Percentiles rank a stretch among this genome's conserved stretches.
Conservation (phyloP, 2,329 filamentous ascomycete species). For the Xylariaceae sp. region DNA sequence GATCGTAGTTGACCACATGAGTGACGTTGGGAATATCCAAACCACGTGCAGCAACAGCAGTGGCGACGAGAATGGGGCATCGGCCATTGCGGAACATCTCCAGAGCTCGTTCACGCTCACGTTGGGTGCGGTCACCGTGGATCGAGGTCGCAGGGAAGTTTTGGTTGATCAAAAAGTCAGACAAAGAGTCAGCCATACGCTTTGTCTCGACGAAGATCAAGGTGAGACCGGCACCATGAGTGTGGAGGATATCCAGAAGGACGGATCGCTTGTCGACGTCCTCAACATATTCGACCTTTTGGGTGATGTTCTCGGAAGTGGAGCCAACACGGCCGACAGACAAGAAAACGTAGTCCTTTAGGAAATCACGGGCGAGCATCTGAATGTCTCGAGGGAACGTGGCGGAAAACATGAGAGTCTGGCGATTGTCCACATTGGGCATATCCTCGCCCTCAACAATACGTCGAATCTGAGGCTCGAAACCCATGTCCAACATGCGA, state of each 20-base stretch:
- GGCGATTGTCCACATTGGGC: slow-evolving; percentile 76
- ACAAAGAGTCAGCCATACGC: slow-evolving; percentile 97
- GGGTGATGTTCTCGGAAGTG: slow-evolving; percentile 99
- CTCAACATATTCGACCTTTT: slow-evolving; percentile 97
- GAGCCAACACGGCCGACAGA: slow-evolving; percentile 98
- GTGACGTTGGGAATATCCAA: slow-evolving; percentile 95
- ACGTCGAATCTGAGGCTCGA: slow-evolving; percentile 98
- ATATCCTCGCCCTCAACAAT: slow-evolving; percentile 99
- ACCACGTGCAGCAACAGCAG: slow-evolving; percentile 87
- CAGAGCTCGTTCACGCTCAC: slow-evolving; percentile 94
- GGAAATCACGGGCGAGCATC: slow-evolving; percentile 96
- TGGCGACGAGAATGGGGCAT: slow-evolving; percentile 95
- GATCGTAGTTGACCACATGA: slow-evolving; percentile 98
- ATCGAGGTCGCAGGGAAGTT: slow-evolving; percentile 98
- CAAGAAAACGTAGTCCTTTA: slow-evolving; percentile 99
- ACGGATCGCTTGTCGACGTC: slow-evolving; percentile 97
- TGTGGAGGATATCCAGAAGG: slow-evolving; percentile 94
- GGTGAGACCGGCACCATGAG: slow-evolving; percentile 81
- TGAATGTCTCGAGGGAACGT: slow-evolving; percentile 99
- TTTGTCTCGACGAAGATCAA: slow-evolving; percentile 99
- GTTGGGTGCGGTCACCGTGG: slow-evolving; percentile 96
- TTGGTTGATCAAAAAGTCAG: slow-evolving; percentile 98
- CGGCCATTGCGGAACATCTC: slow-evolving; percentile 96
- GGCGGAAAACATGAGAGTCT: slow-evolving; percentile 99
- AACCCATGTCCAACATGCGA: slow-evolving; percentile 99